Evolutionary conservation across 306 rosid genomes (phyloP).

Genomic region (Calophaca sinica): DNA sequence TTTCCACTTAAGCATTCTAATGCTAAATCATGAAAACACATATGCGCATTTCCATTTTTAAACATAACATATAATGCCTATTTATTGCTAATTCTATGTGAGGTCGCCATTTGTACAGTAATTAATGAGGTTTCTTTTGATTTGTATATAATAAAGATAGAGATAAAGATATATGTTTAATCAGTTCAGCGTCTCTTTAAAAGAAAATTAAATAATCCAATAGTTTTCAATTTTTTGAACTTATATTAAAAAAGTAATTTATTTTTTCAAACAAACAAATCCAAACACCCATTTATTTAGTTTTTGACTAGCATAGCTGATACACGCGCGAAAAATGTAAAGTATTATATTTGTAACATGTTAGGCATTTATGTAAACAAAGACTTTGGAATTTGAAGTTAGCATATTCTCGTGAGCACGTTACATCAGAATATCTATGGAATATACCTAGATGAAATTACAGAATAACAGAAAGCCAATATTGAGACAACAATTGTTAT

Average conservation of each 20-base stretch:
- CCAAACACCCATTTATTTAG: neutral
- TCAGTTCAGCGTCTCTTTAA: neutral
- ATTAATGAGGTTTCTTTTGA: no score
- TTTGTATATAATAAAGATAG: no score
- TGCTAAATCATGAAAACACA: no score
- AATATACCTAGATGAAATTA: constrained; percentile 28
- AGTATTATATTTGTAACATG: neutral
- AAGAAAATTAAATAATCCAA: neutral
- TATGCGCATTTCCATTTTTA: no score
- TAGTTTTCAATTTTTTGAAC: neutral
- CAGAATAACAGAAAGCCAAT: neutral
- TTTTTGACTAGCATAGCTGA: neutral
- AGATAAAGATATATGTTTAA: neutral
- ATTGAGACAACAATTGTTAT: neutral
- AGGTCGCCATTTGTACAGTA: no score
- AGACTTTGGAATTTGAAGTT: constrained; percentile 11
- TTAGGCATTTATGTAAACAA: neutral
- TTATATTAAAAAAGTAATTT: no score
- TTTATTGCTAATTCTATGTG: no score
- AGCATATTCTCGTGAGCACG: neutral
- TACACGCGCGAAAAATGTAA: neutral
- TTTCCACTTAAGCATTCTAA: no score
- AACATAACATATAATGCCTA: no score
- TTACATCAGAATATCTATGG: constrained; percentile 37
- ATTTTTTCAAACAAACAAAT: no score